Conservation (phyloP, 495 filamentous ascomycete species). For the Xylaria bambusicola region DNA sequence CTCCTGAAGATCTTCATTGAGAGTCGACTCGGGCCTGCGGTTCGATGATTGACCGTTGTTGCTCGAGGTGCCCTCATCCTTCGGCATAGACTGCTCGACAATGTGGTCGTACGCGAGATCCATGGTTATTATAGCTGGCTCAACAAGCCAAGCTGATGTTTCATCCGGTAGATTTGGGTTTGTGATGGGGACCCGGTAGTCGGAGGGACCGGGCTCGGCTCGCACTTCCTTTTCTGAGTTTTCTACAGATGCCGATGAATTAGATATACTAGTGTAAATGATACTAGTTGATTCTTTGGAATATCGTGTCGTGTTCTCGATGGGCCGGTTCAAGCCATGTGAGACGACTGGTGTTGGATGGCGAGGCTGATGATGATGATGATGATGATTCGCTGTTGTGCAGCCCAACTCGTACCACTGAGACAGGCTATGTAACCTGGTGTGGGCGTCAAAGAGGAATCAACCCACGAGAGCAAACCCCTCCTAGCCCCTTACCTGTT, state of each 20-base stretch:
- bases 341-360: constrained; percentile 9
- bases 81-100: constrained; percentile 74
- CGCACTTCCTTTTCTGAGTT: not conserved
- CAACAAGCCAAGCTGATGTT: constrained; percentile 1
- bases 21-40: constrained; percentile 55
- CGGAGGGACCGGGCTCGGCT: not conserved
- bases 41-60: constrained; percentile 31
- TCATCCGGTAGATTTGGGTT: constrained; percentile 12
- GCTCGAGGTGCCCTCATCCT: constrained; percentile 50
- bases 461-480: not conserved
- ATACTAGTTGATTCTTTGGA: not conserved
- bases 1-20: constrained; percentile 90
- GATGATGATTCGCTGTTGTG: constrained; percentile 31
- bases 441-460: not conserved
- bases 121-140: constrained; percentile 55
- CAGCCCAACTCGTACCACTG: constrained; percentile 9
- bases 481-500: not conserved
- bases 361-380: constrained; percentile 27
- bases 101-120: constrained; percentile 98
- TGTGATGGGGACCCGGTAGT: constrained; percentile 6
- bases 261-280: not conserved
- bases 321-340: constrained; percentile 12
- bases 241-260: not conserved
- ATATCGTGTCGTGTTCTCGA: not conserved
- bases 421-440: not conserved